Base-by-base conservation (phyloP, 306 rosid species). In the Carpinus fangiana region DNA sequence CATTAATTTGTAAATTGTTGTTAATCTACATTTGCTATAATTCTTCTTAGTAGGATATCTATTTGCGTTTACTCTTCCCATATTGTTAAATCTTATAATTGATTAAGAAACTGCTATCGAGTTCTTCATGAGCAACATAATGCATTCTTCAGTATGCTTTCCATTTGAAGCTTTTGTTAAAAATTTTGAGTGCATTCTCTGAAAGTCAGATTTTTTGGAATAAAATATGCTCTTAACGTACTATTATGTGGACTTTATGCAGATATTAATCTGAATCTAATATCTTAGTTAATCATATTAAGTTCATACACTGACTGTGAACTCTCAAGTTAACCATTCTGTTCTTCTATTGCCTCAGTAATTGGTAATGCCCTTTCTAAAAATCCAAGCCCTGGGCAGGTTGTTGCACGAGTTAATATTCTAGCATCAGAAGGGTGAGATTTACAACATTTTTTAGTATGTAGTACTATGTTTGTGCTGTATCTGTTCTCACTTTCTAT, bases 361-460 rank as follows among this genome's bases (percentile, higher is more conserved):
- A 91, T 95, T 85, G 99, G 96, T 62, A 95, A 93, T 84, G 92
- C 98, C 57, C 98, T 95, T 70, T 83, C 96, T 59, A 95, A 95
- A 86, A 93, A 92, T 76, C 96, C 98, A 74, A 84, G 86, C 70
- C 74, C 79, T 1, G 97, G 99, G 78, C 81, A 90, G 84, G 98
- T 95, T 76, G 99, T 95, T 85, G 99, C 98, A 38, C 88, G 93
- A 72, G 97, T 95, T 66, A 95, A 95, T 80, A 90, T 93, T 82
- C 82, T 93, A 73, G 91, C 93, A 73, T 78, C 93, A 0, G 93
- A 91, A 59, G 98, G 99, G 99, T 95, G 88, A 91, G 97, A 74
- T 56, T 78, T 75, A 56, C 52, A 20, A 48, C 60, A 76, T 56
- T 31, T 64, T 76, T 45, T 78, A 72, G 62, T 62, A 47, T 62